phyloP scores from a whole-genome alignment of 2,329 filamentous ascomycete species.

The Aspergillus quadrilineatus region DNA sequence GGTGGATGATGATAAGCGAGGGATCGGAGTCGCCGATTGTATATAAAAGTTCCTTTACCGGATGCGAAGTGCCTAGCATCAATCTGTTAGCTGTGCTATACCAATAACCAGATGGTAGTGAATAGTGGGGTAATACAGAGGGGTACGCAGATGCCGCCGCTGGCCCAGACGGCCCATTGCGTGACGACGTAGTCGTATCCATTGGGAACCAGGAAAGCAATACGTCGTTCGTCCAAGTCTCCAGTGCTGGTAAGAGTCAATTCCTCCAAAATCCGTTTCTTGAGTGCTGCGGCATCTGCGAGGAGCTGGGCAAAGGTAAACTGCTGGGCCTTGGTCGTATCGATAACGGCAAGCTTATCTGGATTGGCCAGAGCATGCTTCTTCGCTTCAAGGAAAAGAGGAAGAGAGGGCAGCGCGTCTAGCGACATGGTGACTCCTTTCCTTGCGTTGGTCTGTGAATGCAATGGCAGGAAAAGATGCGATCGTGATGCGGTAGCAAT shows the following conservation, averaged over 20 bases:
- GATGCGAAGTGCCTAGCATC: conserved; percentile 40
- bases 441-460: neutral
- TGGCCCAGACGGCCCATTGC: conserved; percentile 47
- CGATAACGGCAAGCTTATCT: conserved; percentile 40
- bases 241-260: conserved; percentile 24
- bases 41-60: conserved; percentile 43
- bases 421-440: conserved; percentile 2
- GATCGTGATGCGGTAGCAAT: neutral
- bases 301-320: conserved; percentile 45
- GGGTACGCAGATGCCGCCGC: conserved; percentile 45
- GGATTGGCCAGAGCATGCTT: conserved; percentile 34
- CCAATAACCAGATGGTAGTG: neutral
- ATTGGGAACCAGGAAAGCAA: conserved; percentile 41
- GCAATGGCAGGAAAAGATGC: neutral
- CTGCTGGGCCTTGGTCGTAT: conserved; percentile 37
- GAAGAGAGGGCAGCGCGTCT: conserved; percentile 38
- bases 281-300: conserved; percentile 37
- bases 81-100: neutral
- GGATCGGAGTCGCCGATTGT: conserved; percentile 45
- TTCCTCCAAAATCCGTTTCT: conserved; percentile 36
- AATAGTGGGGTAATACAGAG: conserved; percentile 34
- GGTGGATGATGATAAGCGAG: conserved; percentile 43
- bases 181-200: conserved; percentile 45
- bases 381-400: conserved; percentile 41
- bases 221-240: conserved; percentile 39